Evolutionary conservation across 2,329 filamentous ascomycete genomes (phyloP).

Genomic region (Colletotrichum nymphaeae): DNA sequence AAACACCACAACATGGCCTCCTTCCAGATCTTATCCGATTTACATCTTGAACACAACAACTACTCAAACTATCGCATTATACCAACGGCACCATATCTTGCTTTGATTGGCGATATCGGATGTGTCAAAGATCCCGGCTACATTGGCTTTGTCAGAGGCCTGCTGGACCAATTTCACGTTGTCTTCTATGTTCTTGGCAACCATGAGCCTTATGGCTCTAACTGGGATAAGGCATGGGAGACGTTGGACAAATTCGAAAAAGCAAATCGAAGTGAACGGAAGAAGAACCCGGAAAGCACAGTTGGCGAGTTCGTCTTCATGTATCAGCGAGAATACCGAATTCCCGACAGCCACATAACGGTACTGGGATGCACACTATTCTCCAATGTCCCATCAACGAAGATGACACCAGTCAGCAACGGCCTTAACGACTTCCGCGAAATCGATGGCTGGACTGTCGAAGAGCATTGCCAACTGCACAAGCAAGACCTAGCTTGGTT

Average conservation of each 20-base stretch:
- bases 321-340: slow-evolving; percentile 42
- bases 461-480: slow-evolving; percentile 50
- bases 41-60: slow-evolving; percentile 65
- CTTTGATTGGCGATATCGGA: slow-evolving; percentile 68
- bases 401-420: slow-evolving; percentile 50
- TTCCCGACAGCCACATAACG: slow-evolving; percentile 40
- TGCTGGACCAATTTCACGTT: slow-evolving; percentile 58
- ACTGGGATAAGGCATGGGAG: slow-evolving; percentile 45
- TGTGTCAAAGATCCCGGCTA: slow-evolving; percentile 53
- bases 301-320: slow-evolving; percentile 54
- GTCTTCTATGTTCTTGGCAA: slow-evolving; percentile 67
- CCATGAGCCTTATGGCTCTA: slow-evolving; percentile 63
- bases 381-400: slow-evolving; percentile 54
- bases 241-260: slow-evolving; percentile 45
- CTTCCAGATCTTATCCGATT: slow-evolving; percentile 65
- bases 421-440: slow-evolving; percentile 63
- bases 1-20: neutral
- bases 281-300: slow-evolving; percentile 30
- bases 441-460: slow-evolving; percentile 52
- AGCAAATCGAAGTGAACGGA: slow-evolving; percentile 20
- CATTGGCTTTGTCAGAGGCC: slow-evolving; percentile 57
- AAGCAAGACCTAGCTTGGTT: slow-evolving; percentile 54
- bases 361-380: slow-evolving; percentile 57
- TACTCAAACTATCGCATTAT: slow-evolving; percentile 63
- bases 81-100: slow-evolving; percentile 61